Evolutionary conservation across 768 basidiomycete genomes (phyloP), one percentile per base, ranked within the genome.

Genomic region (Tylopilus sp.): DNA sequence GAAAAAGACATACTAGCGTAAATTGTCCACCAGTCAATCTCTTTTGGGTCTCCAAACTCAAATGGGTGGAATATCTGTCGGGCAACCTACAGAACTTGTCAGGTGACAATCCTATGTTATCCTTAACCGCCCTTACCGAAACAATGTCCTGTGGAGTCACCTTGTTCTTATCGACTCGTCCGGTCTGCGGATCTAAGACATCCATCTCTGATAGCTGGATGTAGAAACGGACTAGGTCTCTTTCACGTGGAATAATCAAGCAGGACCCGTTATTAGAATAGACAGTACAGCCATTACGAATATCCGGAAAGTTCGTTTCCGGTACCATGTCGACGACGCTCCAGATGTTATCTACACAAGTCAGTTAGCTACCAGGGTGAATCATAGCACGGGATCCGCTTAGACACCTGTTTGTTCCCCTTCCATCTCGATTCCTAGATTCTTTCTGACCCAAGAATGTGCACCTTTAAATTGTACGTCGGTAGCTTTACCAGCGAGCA

Each of bases 281-380:
- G 21, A 90, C 79, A 1, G 72, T 81, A 41, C 72, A 72, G 58
- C 73, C 76, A 46, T 82, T 83, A 10, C 88, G 81, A 54, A 87
- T 83, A 64, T 91, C 87, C 0, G 89, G 89, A 55, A 90, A 89
- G 61, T 89, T 73, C 3, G 87, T 88, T 17, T 83, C 77, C 0
- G 84, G 84, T 19, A 80, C 61, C 50, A 82, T 72, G 65, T 90
- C 90, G 14, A 92, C 70, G 3, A 92, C 90, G 4, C 91, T 89
- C 91, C 91, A 93, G 22, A 92, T 76, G 52, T 79, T 85, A 46
- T 90, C 84, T 70, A 11, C 28, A 42, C 19, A 17, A 17, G 28
- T 40, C 24, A 12, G 36, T 55, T 12, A 55, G 37, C 8, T 12
- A 45, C 26, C 1, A 30, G 25, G 30, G 9, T 3, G 4, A 48